Conservation (phyloP, 495 filamentous ascomycete species). For the Xylaria flabelliformis region DNA sequence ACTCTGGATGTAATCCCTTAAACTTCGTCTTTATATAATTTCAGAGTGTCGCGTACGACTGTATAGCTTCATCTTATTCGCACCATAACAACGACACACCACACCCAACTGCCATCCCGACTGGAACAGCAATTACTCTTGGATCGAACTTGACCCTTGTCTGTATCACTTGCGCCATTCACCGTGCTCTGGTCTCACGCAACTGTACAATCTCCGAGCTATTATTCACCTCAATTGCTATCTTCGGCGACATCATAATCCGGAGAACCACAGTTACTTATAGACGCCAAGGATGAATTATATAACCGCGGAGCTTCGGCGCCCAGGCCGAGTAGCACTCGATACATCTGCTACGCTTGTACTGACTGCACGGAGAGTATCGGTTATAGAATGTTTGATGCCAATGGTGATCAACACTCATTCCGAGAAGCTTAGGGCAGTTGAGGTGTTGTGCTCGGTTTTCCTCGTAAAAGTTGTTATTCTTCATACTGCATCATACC, state of each 20-base stretch:
- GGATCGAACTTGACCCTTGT: not conserved
- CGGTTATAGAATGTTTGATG: not conserved
- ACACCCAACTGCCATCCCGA: not conserved
- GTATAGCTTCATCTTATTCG: not conserved
- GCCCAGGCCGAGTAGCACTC: not conserved
- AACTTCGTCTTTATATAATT: slow-evolving; percentile 22
- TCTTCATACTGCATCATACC: slow-evolving; percentile 26
- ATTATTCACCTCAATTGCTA: not conserved
- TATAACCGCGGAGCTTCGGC: not conserved
- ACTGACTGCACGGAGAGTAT: not conserved
- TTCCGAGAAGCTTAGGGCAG: not conserved
- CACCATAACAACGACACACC: not conserved
- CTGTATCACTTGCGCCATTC: not conserved
- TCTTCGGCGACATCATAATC: not conserved
- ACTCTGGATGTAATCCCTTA: slow-evolving; percentile 12
- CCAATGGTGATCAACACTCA: not conserved
- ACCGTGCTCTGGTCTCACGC: not conserved
- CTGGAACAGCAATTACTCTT: not conserved
- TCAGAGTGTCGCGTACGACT: not conserved
- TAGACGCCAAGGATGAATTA: slow-evolving; percentile 3
- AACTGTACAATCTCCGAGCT: slow-evolving; percentile 3
- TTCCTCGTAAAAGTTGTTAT: slow-evolving; percentile 24
- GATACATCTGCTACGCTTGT: not conserved
- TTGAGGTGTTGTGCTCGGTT: not conserved
- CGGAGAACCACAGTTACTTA: not conserved